Base-by-base conservation (phyloP, 108 stramenopile genomes). In the Cyclostephanos tholiformis region DNA sequence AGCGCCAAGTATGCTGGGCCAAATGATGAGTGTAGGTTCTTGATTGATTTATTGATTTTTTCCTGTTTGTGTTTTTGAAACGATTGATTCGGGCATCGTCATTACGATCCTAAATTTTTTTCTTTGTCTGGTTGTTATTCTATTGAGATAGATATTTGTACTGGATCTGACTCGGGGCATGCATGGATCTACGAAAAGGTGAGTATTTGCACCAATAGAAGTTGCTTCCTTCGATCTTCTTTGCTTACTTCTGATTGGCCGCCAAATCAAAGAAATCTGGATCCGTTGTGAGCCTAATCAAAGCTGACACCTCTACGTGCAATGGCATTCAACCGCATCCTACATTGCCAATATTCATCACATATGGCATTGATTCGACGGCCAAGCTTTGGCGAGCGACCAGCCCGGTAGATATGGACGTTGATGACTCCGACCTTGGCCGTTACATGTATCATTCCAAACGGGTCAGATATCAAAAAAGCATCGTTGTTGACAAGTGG, bases 311-410 rank as follows among this genome's bases (percentile, higher is more conserved):
- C 16, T 82, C 80, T 11, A 92, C 91, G 0, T 95, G 93, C 67
- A 95, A 95, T 68, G 93, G 93, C 11, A 85, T 95, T 13, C 62
- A 88, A 55, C 91, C 93, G 17, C 93, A 95, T 53, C 91, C 91
- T 23, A 69, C 80, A 2, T 68, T 92, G 30, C 93, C 93, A 11
- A 64, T 87, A 22, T 95, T 95, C 59, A 70, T 89, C 10, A 89
- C 88, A 0, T 95, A 95, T 69, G 93, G 93, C 1, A 95, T 95
- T 41, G 93, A 95, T 84, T 87, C 88, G 2, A 92, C 89, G 22
- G 93, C 91, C 14, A 91, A 91, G 53, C 77, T 95, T 30, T 95
- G 93, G 93, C 71, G 93, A 62, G 88, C 90, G 4, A 88, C 88
- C 12, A 72, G 46, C n/a, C 93, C 93, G 5, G 87, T 91, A 25